A percentile compares a stretch with the other conserved stretches of the same genome.
phyloP scores from a whole-genome alignment of 1,284 basidiomycete genomes.

The Fomitopsis betulina region DNA sequence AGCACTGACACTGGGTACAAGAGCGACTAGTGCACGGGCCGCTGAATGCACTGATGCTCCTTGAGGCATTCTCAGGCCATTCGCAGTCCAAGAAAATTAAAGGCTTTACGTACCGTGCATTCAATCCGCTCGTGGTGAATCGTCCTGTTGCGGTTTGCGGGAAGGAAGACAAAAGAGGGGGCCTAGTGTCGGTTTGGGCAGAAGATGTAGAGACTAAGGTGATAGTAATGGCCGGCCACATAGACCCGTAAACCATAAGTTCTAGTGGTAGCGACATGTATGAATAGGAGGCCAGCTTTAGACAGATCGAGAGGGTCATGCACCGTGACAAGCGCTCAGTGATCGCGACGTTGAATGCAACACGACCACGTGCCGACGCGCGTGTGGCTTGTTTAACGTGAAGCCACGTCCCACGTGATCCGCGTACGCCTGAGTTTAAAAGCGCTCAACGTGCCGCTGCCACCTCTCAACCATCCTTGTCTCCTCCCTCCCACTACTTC shows the following conservation, averaged over 20 bases:
- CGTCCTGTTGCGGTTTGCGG: conserved; percentile 53
- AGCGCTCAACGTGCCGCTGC: conserved; percentile 13
- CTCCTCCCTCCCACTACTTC: conserved; percentile 16
- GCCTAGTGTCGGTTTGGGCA: conserved; percentile 28
- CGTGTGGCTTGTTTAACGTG: conserved; percentile 19
- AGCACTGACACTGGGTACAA: conserved; percentile 17
- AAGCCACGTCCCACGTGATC: conserved; percentile 5
- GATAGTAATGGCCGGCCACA: conserved; percentile 68
- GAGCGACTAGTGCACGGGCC: conserved; percentile 83
- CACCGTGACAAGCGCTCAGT: no score
- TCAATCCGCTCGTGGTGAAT: conserved; percentile 69
- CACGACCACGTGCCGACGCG: conserved; percentile 9
- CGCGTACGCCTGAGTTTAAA: conserved; percentile 12
- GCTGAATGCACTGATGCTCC: conserved; percentile 71
- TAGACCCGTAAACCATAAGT: conserved; percentile 10
- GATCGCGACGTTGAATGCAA: background rate
- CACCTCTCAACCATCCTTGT: conserved; percentile 6
- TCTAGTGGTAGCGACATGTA: background rate
- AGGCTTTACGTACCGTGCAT: conserved; percentile 69
- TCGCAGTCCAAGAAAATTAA: conserved; percentile 40
- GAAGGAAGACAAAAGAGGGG: conserved; percentile 32
- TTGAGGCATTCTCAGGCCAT: conserved; percentile 55
- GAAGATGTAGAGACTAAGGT: conserved; percentile 31
- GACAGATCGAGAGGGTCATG: no score
- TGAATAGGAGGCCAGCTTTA: background rate